Percentiles rank a stretch among this genome's conserved stretches.
Evolutionary conservation across 371 early-diverging fungal species (phyloP).

Genomic region (Batrachochytrium dendrobatidis): DNA sequence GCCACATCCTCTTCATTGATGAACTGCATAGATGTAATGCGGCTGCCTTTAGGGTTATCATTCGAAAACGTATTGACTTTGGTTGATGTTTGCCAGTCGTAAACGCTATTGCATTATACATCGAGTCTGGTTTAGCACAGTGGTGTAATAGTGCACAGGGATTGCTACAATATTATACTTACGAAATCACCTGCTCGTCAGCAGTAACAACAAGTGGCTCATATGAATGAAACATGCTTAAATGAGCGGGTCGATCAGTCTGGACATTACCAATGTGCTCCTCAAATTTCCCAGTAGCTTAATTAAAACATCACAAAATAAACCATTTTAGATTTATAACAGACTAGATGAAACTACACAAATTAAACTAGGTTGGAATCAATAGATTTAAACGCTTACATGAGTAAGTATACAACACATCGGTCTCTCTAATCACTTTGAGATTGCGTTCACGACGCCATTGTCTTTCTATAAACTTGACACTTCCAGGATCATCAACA

Average conservation of each 20-base stretch:
- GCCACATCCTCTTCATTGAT: slow-evolving; percentile 87
- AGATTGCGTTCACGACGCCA: slow-evolving; percentile 73
- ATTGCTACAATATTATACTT: slow-evolving; percentile 5
- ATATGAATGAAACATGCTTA: slow-evolving; percentile 59
- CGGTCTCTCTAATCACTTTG: slow-evolving; percentile 53
- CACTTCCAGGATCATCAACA: slow-evolving; percentile 76
- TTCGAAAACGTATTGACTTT: slow-evolving; percentile 61
- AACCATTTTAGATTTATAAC: too few species aligned
- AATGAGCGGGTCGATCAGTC: not conserved
- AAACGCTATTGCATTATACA: slow-evolving; percentile 45
- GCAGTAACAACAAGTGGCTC: slow-evolving; percentile 69
- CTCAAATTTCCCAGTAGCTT: slow-evolving; percentile 18
- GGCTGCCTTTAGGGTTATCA: slow-evolving; percentile 56
- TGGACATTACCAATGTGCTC: not conserved
- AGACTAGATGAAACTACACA: not conserved
- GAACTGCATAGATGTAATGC: slow-evolving; percentile 69
- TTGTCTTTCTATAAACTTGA: slow-evolving; percentile 63
- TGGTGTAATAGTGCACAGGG: not conserved
- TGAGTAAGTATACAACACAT: slow-evolving; percentile 3
- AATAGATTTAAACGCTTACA: not conserved
- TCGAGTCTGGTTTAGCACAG: not conserved
- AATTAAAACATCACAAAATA: too few species aligned
- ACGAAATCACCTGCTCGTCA: slow-evolving; percentile 54
- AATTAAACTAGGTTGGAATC: not conserved
- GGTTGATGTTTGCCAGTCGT: slow-evolving; percentile 65